Evolutionary conservation across 169 alveolate species (phyloP), one percentile per base, ranked within the genome.

Genomic region (Cryptosporidium andersoni): DNA sequence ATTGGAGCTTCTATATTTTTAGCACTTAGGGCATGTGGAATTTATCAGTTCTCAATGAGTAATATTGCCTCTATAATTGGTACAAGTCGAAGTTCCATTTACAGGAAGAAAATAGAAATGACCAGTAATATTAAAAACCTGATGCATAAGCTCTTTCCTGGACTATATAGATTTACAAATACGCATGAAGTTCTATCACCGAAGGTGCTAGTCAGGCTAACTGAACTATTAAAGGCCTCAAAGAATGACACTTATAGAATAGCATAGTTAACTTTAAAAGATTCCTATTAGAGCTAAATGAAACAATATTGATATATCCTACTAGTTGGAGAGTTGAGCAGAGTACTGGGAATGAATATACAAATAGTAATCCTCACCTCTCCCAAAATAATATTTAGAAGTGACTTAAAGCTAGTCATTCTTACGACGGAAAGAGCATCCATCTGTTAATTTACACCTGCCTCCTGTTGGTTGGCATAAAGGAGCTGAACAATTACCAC

Each of bases 381-480:
- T 1, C 65, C 1, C 48, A 34, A 8, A 5, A 25, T 47, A 4
- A 7, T 8, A 4, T 14, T n/a, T 25, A 60, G 39, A 4, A 14
- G 25, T 34, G 12, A 60, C 65, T 9, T 34, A 5, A 14, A 60
- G 25, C 11, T 47, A 60, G 88, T 93, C 96, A 55, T 91, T 92
- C 91, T 94, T 94, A 85, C 92, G 95, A 82, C 98, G 97, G 96
- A 95, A 95, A 81, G 98, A 95, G 81, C 98, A 95, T 68, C 99
- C 99, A 88, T 95, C 95, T 64, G 97, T 94, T 74, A 96, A 95
- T 88, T 96, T 94, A 81, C 97, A 95, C 88, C 96, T 95, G 65
- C 99, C 99, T 42, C 99, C 99, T 25, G 99, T 96, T 37, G 99
- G 99, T 88, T 96, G 96, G 91, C 98, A 95, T 80, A 97, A 93